A percentile compares a stretch with the other conserved stretches of the same genome.
These are phyloP conservation scores for Globisporangium nagaii DNA, from an alignment of 352 stramenopile species.

Conservation along the genomic window DNA sequence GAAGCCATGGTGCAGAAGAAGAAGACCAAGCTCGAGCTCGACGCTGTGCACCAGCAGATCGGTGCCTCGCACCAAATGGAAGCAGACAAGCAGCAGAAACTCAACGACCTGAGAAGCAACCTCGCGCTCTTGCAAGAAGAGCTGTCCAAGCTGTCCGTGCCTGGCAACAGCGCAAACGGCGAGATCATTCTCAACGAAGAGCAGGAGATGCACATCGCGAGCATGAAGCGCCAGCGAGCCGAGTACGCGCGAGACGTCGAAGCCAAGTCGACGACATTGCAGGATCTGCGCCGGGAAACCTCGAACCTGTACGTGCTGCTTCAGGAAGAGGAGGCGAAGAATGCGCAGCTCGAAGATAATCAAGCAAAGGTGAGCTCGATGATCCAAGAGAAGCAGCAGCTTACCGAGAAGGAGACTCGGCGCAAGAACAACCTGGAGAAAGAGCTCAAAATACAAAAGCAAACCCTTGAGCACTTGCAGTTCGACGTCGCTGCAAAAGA, in stretches of 20 bases:
- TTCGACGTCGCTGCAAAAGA: conserved; percentile 37
- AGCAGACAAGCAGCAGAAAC: conserved; percentile 67
- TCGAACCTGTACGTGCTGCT: conserved; percentile 55
- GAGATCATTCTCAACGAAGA: conserved; percentile 63
- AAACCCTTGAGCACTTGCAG: conserved; percentile 43
- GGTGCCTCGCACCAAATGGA: conserved; percentile 48
- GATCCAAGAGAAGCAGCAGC: conserved; percentile 61
- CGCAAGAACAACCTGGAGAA: conserved; percentile 65
- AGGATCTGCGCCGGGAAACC: conserved; percentile 65
- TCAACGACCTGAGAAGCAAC: conserved; percentile 59
- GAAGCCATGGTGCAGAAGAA: conserved; percentile 67
- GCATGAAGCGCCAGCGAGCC: conserved; percentile 61
- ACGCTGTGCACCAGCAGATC: conserved; percentile 65
- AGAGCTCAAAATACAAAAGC: conserved; percentile 67
- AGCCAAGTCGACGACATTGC: conserved; percentile 55
- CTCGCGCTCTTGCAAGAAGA: conserved; percentile 62
- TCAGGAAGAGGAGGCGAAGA: conserved; percentile 55
- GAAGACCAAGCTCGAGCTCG: conserved; percentile 63
- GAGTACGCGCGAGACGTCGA: conserved; percentile 70
- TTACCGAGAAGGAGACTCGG: conserved; percentile 52
- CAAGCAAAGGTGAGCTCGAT: conserved; percentile 29
- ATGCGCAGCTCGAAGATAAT: conserved; percentile 51
- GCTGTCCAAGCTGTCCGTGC: conserved; percentile 50
- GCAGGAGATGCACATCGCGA: conserved; percentile 64
- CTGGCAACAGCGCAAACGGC: conserved; percentile 10